These are phyloP conservation scores for Pelargonium myrrhifolium DNA, from an alignment of 441 rosid genomes.

Conservation along the genomic window DNA sequence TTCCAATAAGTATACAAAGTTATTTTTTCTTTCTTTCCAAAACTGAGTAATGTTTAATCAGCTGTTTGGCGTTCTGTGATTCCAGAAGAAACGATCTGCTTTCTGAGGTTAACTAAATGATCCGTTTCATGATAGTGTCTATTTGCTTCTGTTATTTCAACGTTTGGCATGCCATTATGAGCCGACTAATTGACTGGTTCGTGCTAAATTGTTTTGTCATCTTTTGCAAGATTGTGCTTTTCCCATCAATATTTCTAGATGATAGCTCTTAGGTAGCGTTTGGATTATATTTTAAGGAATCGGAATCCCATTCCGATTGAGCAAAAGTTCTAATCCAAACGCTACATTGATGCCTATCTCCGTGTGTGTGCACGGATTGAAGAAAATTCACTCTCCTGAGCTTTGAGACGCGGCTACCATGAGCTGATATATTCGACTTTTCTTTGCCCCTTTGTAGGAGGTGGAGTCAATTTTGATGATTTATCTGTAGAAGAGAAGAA, in stretches of 20 bases:
- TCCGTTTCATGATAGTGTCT: not conserved
- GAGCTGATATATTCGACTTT: slow-evolving; percentile 15
- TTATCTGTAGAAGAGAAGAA: slow-evolving; percentile 66
- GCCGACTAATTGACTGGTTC: not conserved
- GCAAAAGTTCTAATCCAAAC: too few species aligned
- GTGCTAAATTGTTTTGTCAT: slow-evolving; percentile 17
- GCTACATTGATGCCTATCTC: too few species aligned
- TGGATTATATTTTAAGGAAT: too few species aligned
- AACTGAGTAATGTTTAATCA: too few species aligned
- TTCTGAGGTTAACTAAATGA: too few species aligned
- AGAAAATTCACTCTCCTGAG: not conserved
- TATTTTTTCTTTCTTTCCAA: too few species aligned
- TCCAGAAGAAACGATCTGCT: too few species aligned
- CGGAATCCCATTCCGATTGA: not conserved
- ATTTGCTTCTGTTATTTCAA: not conserved
- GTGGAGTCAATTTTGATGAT: slow-evolving; percentile 47
- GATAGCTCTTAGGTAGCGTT: not conserved
- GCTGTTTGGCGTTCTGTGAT: too few species aligned
- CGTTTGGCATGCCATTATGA: not conserved
- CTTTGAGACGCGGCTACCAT: not conserved
- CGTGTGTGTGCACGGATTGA: too few species aligned
- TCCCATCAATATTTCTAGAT: not conserved
- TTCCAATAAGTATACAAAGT: too few species aligned
- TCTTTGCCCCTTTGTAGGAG: slow-evolving; percentile 33
- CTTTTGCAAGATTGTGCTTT: slow-evolving; percentile 37